A percentile compares a stretch with the other conserved stretches of the same genome.
Evolutionary conservation across 2,329 filamentous ascomycete genomes (phyloP).

Genomic region (Hymenoscyphus infarciens): DNA sequence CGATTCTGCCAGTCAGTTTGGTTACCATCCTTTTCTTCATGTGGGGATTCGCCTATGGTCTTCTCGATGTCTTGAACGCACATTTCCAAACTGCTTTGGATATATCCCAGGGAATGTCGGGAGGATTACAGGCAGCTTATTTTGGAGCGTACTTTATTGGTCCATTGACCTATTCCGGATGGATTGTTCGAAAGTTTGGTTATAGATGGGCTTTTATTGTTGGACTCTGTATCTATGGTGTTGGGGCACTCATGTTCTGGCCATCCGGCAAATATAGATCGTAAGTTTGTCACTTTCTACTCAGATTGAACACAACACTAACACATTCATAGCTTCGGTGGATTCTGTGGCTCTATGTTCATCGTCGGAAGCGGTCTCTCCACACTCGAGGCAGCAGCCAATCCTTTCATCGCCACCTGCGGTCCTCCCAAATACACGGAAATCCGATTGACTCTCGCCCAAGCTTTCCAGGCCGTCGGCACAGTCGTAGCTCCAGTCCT

Average conservation of each 20-base stretch:
- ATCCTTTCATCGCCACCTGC: conserved; percentile 68
- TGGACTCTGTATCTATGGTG: conserved; percentile 69
- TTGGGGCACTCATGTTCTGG: conserved; percentile 80
- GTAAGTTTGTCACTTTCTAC: conserved; percentile 14
- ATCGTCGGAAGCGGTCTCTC: conserved; percentile 74
- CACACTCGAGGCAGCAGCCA: conserved; percentile 75
- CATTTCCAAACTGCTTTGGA: conserved; percentile 52
- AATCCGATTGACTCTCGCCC: conserved; percentile 69
- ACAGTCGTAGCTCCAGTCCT: conserved; percentile 70
- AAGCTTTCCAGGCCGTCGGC: conserved; percentile 71
- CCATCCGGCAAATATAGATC: conserved; percentile 58
- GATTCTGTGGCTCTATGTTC: conserved; percentile 42
- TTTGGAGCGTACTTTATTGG: conserved; percentile 70
- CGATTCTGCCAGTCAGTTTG: conserved; percentile 42
- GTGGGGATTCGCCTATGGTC: conserved; percentile 86
- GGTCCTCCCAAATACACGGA: conserved; percentile 71
- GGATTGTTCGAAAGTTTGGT: conserved; percentile 67
- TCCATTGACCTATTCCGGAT: conserved; percentile 61
- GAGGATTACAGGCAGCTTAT: conserved; percentile 68
- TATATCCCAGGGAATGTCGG: conserved; percentile 53
- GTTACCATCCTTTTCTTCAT: conserved; percentile 80
- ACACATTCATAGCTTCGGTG: conserved; percentile 21
- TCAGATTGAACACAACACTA: background rate
- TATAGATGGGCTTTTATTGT: conserved; percentile 78
- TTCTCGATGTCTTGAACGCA: conserved; percentile 74